Percentiles rank a stretch among this genome's conserved stretches.
Conservation (phyloP, 441 rosid species). For the Lepidium campestre region DNA sequence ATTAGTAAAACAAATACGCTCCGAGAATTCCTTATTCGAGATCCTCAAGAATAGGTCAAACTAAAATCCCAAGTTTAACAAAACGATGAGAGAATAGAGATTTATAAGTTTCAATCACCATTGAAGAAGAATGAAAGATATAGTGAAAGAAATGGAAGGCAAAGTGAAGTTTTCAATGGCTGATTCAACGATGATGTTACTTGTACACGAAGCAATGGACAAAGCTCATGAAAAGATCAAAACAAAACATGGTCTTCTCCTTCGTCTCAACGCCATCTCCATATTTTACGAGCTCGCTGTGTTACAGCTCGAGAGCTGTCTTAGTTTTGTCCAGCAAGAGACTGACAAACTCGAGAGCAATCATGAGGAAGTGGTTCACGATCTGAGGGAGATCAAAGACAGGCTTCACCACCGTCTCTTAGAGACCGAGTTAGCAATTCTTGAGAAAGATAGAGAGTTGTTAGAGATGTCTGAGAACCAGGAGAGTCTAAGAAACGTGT, state of each 20-base stretch:
- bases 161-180: constrained; percentile 49
- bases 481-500: constrained; percentile 43
- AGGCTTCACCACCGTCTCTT: constrained; percentile 63
- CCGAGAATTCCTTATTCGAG: neutral
- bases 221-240: constrained; percentile 70
- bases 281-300: constrained; percentile 80
- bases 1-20: neutral
- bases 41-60: constrained; percentile 29
- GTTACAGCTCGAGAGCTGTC: constrained; percentile 69
- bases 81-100: neutral
- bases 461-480: constrained; percentile 46
- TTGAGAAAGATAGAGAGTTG: constrained; percentile 67
- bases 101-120: neutral
- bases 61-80: neutral
- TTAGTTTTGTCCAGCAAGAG: constrained; percentile 66
- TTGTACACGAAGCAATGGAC: constrained; percentile 71
- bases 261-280: constrained; percentile 67
- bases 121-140: constrained; percentile 43
- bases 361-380: constrained; percentile 54
- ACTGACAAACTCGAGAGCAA: constrained; percentile 47
- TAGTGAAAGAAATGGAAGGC: constrained; percentile 42
- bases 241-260: constrained; percentile 54
- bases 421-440: constrained; percentile 60
- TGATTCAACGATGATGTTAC: constrained; percentile 84
- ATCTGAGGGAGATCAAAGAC: constrained; percentile 59